Percentiles rank a stretch among this genome's conserved stretches.
Evolutionary conservation across 2,329 filamentous ascomycete genomes (phyloP).

Genomic region (Alternaria rosae): DNA sequence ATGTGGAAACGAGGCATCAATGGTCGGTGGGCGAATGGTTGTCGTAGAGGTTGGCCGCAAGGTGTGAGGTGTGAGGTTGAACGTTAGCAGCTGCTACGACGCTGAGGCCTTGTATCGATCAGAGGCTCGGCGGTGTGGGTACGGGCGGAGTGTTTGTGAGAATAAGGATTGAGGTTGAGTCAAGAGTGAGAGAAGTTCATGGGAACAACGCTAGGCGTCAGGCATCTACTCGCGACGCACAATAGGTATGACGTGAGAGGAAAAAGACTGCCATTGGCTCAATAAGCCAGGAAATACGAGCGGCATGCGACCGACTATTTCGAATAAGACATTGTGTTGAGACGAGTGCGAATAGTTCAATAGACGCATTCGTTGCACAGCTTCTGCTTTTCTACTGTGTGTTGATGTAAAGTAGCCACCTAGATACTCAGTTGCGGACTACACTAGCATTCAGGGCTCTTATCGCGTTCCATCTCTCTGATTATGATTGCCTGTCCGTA

Average conservation of each 20-base stretch:
- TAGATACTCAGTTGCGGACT: background rate
- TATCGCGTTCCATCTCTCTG: background rate
- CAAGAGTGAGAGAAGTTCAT: background rate
- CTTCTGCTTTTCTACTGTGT: background rate
- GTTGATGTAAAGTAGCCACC: background rate
- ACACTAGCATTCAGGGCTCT: background rate
- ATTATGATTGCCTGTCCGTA: no score
- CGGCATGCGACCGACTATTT: background rate
- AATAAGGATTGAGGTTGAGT: background rate
- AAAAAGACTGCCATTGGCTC: background rate
- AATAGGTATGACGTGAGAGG: background rate
- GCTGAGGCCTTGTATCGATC: background rate
- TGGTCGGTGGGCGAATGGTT: background rate
- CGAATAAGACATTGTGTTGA: background rate
- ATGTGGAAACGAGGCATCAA: background rate
- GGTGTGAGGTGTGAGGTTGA: background rate
- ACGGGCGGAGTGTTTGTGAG: background rate
- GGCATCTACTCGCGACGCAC: background rate
- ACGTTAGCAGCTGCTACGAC: background rate
- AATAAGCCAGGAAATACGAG: background rate
- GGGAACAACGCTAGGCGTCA: background rate
- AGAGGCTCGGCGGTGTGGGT: background rate
- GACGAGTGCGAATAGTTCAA: background rate
- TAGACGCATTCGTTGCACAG: background rate
- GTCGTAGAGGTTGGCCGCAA: background rate